A percentile compares a stretch with the other conserved stretches of the same genome.
Evolutionary conservation across 2,329 filamentous ascomycete species (phyloP).

Genomic region (Aspergillus tamarii): DNA sequence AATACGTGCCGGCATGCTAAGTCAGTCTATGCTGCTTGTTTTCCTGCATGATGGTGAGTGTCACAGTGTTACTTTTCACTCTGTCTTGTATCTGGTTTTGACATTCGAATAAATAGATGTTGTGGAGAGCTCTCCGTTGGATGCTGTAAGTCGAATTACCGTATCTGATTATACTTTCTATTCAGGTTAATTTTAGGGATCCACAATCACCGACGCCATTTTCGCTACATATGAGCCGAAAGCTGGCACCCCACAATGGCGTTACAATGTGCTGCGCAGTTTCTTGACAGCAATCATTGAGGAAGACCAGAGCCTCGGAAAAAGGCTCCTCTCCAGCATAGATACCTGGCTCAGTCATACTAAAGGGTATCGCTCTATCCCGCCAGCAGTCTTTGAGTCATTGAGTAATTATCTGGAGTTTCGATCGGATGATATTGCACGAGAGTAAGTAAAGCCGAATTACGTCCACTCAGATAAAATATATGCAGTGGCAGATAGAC

Average conservation of each 20-base stretch:
- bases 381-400: neutral
- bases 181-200: neutral
- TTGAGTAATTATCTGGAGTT: neutral
- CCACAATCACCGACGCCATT: neutral
- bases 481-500: neutral
- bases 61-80: rapidly evolving
- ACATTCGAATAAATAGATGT: neutral
- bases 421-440: neutral
- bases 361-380: neutral
- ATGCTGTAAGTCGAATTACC: neutral
- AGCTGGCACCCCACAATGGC: rapidly evolving
- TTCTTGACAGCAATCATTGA: neutral
- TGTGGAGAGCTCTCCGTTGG: neutral
- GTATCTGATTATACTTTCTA: rapidly evolving
- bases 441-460: neutral
- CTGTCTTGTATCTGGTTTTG: neutral
- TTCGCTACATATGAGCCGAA: neutral
- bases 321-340: neutral
- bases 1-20: neutral
- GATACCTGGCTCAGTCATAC: neutral
- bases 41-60: neutral
- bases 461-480: neutral
- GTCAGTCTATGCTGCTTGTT: neutral
- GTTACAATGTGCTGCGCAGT: rapidly evolving
- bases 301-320: neutral